Evolutionary conservation across 1,284 basidiomycete genomes (phyloP).

Genomic region (Coniophora puteana): DNA sequence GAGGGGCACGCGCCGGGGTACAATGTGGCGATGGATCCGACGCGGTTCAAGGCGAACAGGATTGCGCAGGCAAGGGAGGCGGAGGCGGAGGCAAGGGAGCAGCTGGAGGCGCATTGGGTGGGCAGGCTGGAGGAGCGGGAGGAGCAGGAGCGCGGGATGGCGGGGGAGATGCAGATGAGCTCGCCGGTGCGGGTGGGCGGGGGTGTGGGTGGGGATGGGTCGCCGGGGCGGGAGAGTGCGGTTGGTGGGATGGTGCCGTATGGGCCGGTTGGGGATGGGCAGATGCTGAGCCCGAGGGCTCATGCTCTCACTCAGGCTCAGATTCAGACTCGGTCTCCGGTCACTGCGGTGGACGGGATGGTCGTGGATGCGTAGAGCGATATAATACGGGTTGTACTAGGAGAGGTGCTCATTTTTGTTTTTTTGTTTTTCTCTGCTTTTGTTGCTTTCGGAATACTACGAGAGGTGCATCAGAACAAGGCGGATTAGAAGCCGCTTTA

Average conservation of each 20-base stretch:
- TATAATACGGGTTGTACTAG: neutral
- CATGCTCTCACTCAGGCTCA: no score
- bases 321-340: constrained; percentile 3
- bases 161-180: constrained; percentile 23
- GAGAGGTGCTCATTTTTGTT: neutral
- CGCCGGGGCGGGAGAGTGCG: no score
- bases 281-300: no score
- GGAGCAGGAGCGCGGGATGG: constrained; percentile 31
- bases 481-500: no score
- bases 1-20: constrained; percentile 63
- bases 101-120: constrained; percentile 36
- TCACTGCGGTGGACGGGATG: constrained; percentile 27
- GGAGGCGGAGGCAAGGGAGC: constrained; percentile 40
- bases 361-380: constrained; percentile 25
- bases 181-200: constrained; percentile 3
- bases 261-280: no score
- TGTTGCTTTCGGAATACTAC: neutral
- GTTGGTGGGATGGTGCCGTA: no score
- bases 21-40: constrained; percentile 62
- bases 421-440: neutral
- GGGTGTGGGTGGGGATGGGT: no score
- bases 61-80: constrained; percentile 55
- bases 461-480: no score
- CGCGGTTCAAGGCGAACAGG: constrained; percentile 46
- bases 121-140: constrained; percentile 29